These are phyloP conservation scores for Sarcomyxa edulis DNA, from an alignment of 768 basidiomycete genomes.

Conservation along the genomic window DNA sequence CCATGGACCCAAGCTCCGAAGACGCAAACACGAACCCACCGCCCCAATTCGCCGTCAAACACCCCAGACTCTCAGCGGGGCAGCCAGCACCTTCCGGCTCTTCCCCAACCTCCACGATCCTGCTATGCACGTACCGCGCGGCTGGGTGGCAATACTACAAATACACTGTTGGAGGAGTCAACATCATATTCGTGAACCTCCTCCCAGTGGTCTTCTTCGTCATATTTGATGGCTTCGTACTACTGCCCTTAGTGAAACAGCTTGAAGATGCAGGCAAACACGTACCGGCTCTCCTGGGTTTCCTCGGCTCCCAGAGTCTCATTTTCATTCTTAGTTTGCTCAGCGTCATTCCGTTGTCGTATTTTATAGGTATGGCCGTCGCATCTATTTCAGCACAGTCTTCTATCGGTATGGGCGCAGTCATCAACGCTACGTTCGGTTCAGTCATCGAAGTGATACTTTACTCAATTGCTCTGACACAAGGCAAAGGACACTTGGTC, in stretches of 20 bases:
- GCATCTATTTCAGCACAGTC: slow-evolving; percentile 98
- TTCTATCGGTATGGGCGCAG: slow-evolving; percentile 98
- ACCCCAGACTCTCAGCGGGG: slow-evolving; percentile 74
- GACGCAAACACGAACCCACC: slow-evolving; percentile 18
- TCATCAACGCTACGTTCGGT: slow-evolving; percentile 98
- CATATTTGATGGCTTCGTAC: slow-evolving; percentile 86
- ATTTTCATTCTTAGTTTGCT: slow-evolving; percentile 83
- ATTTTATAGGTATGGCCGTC: slow-evolving; percentile 99
- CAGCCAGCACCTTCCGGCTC: slow-evolving; percentile 83
- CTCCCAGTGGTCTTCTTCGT: slow-evolving; percentile 92
- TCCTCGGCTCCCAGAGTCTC: slow-evolving; percentile 68
- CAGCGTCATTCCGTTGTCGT: slow-evolving; percentile 93
- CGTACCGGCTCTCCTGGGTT: slow-evolving; percentile 58
- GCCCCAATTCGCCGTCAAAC: slow-evolving; percentile 61
- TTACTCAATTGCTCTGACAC: slow-evolving; percentile 84
- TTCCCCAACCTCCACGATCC: slow-evolving; percentile 72
- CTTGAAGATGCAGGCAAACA: slow-evolving; percentile 47
- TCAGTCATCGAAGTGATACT: slow-evolving; percentile 97
- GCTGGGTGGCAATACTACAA: slow-evolving; percentile 93
- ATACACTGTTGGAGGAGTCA: slow-evolving; percentile 97
- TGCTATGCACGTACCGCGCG: slow-evolving; percentile 93
- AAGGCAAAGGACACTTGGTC: slow-evolving; percentile 88
- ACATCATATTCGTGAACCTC: slow-evolving; percentile 96
- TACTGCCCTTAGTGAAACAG: slow-evolving; percentile 67
- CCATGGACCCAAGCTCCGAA: slow-evolving; percentile 17